Percentiles rank a stretch among this genome's conserved stretches.
phyloP scores from a whole-genome alignment of 108 stramenopile genomes.

The Mediolabrus comicus region DNA sequence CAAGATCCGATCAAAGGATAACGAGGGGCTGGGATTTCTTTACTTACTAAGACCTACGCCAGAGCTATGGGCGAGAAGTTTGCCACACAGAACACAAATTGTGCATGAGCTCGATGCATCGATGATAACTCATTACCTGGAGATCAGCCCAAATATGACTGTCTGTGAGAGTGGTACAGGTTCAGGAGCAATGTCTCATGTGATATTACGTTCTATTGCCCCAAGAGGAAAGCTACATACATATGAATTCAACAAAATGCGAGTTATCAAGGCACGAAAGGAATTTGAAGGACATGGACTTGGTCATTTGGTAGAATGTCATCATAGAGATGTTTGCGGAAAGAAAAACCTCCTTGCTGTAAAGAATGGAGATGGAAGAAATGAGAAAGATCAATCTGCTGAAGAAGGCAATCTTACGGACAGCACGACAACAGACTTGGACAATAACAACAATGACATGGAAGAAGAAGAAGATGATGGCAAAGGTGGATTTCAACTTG shows the following conservation, averaged over 20 bases:
- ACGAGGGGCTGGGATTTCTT: conserved; percentile 75
- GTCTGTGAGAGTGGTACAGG: conserved; percentile 94
- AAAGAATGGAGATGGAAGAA: background rate
- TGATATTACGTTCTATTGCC: conserved; percentile 84
- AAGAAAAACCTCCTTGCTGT: conserved; percentile 23
- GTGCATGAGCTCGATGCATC: conserved; percentile 87
- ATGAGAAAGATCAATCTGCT: background rate
- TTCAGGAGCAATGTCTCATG: conserved; percentile 82
- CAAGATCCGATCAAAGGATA: conserved; percentile 75
- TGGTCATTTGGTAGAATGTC: conserved; percentile 69
- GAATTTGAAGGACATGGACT: conserved; percentile 86
- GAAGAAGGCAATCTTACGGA: background rate
- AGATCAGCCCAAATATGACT: conserved; percentile 83
- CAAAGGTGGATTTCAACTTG: conserved; percentile 67
- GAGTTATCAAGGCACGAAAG: conserved; percentile 74
- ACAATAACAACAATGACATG: background rate
- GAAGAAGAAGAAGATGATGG: conserved; percentile 27
- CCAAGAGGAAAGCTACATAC: conserved; percentile 87
- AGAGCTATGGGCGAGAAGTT: conserved; percentile 86
- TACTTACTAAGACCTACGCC: conserved; percentile 88
- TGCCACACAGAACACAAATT: conserved; percentile 93
- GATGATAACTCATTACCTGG: conserved; percentile 77
- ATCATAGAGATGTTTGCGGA: conserved; percentile 87
- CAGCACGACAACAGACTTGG: background rate
- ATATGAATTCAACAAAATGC: conserved; percentile 89